phyloP scores from a whole-genome alignment of 108 stramenopile genomes.

The Skeletonema marinoi region DNA sequence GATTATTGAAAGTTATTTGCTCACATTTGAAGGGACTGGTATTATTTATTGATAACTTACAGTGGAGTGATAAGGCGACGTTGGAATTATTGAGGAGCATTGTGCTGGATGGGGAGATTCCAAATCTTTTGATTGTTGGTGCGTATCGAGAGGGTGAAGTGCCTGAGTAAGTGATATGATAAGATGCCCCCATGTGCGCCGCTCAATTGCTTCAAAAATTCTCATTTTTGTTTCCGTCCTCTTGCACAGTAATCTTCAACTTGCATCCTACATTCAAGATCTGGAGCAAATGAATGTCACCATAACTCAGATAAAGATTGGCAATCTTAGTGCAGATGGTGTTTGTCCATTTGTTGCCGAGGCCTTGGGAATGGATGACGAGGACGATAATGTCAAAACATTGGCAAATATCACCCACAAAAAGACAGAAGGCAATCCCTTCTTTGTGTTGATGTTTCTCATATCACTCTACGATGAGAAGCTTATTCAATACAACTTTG shows the following conservation, averaged over 20 bases:
- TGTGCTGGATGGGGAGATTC: background rate
- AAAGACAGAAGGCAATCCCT: constrained; percentile 46
- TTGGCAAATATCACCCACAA: constrained; percentile 11
- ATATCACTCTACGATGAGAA: constrained; percentile 5
- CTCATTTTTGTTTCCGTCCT: too few species aligned
- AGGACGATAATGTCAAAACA: background rate
- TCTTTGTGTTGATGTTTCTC: constrained; percentile 33
- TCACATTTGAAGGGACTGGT: constrained; percentile 20
- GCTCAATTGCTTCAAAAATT: too few species aligned
- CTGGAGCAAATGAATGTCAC: background rate
- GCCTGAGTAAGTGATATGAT: background rate
- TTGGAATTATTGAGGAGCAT: constrained; percentile 25
- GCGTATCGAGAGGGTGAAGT: constrained; percentile 48
- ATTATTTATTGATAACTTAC: constrained; percentile 30
- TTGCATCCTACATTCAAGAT: background rate
- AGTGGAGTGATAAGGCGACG: constrained; percentile 44
- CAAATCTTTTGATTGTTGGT: constrained; percentile 27
- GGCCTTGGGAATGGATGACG: constrained; percentile 7
- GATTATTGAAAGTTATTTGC: constrained; percentile 15
- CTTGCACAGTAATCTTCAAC: background rate
- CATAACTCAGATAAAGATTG: background rate
- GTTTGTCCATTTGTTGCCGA: constrained; percentile 16
- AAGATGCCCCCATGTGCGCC: too few species aligned
- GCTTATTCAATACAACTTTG: constrained; percentile 23
- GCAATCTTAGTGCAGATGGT: constrained; percentile 3